Evolutionary conservation across 73 alveolate species (phyloP), one percentile per base, ranked within the genome.

Genomic region (Stentor roeselii): DNA sequence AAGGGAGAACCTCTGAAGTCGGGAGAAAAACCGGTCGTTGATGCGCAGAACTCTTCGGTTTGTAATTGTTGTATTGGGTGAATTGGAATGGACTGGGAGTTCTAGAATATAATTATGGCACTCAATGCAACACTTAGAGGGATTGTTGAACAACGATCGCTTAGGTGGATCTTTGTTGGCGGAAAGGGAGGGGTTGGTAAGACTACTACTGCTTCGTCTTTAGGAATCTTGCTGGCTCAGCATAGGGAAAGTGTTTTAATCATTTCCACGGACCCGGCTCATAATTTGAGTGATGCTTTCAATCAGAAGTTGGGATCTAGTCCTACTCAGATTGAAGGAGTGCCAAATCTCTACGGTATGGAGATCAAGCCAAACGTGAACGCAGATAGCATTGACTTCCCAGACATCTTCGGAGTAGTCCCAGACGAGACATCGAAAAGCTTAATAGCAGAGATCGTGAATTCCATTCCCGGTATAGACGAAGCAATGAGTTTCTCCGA

Each of bases 201-300:
- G 88, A 96, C 98, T 60, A 93, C 99, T 40, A 92, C 96, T 11
- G 93, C 98, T 3, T 89, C 98, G 1, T 88, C 97, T 3, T 76
- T 96, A 40, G 96, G 97, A 30, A 94, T 96, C 3, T 87, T 87
- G 60, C 86, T 96, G 83, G 89, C 98, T 38, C 89, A 87, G 82
- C 92, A 86, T 39, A 75, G 98, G 59, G 95, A 90, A 32, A 91
- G 84, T 61, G 97, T 96, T 60, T 86, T 98, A 88, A 98, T 98
- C 39, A 95, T 98, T 41, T 96, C 99, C 42, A 98, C 99, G 38
- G 99, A 98, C 90, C 99, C 99, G n/a, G 99, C 99, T 4, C 99
- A 98, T 91, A 98, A 98, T 88, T 83, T 98, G 82, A 87, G 98
- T 84, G 99, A 98, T 89, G 99, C 99, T 41, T 98, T 98, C 83